Conservation (phyloP, 2,329 filamentous ascomycete species). For the Waltergamsia citrina region DNA sequence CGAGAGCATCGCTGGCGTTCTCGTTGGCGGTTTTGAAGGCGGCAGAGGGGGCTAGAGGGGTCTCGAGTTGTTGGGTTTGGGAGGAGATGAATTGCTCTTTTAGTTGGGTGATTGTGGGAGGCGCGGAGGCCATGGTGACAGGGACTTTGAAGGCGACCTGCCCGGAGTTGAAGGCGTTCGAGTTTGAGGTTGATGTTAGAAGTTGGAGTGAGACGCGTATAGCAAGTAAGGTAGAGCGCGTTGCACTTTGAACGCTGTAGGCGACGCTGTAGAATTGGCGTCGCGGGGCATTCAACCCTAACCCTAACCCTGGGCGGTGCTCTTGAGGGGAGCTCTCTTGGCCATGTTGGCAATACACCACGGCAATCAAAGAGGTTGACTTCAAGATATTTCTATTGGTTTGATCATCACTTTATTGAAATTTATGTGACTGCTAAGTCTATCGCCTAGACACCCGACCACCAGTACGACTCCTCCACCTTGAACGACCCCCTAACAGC, state of each 20-base stretch:
- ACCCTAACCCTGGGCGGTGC: no score
- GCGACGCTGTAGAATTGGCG: no score
- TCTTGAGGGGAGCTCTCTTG: no score
- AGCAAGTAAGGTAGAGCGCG: no score
- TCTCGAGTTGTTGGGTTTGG: conserved; percentile 53
- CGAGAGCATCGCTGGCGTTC: conserved; percentile 27
- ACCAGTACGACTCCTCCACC: conserved; percentile 54
- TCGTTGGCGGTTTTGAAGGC: conserved; percentile 41
- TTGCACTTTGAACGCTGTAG: no score
- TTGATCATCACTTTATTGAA: no score
- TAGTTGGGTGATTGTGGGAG: conserved; percentile 6
- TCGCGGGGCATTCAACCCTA: no score
- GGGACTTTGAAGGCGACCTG: not conserved
- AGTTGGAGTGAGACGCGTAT: not conserved
- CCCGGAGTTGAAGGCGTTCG: no score
- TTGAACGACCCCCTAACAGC: conserved; percentile 42
- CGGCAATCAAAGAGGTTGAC: no score
- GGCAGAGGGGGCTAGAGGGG: conserved; percentile 46
- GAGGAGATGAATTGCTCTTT: conserved; percentile 55
- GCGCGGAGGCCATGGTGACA: not conserved
- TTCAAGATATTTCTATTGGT: no score
- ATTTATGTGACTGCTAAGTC: no score
- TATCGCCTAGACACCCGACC: conserved; percentile 51
- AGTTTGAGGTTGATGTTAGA: not conserved
- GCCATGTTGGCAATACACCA: no score